Percentiles rank a stretch among this genome's conserved stretches.
Evolutionary conservation across 1,284 basidiomycete species (phyloP).

Genomic region (Flammula alnicola): DNA sequence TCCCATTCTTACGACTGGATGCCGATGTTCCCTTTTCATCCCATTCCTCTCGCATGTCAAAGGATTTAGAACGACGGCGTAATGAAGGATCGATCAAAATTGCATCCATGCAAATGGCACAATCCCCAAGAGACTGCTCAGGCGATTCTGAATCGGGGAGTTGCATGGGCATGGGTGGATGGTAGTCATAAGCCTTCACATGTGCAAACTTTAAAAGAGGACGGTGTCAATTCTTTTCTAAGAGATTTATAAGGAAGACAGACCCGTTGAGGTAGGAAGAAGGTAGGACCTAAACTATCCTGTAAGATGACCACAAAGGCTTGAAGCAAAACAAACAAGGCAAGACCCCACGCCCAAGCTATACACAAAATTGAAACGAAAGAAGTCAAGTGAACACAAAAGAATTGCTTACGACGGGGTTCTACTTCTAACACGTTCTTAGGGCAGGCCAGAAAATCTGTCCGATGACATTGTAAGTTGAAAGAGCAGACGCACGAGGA

Average conservation of each 20-base stretch:
- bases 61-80: constrained; percentile 34
- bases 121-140: constrained; percentile 78
- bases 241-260: constrained; percentile 25
- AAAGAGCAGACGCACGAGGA: neutral
- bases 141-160: constrained; percentile 74
- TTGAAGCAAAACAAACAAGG: constrained; percentile 68
- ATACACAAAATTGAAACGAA: constrained; percentile 8
- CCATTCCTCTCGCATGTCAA: constrained; percentile 32
- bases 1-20: constrained; percentile 26
- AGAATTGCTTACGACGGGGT: constrained; percentile 55
- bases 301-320: constrained; percentile 72
- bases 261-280: constrained; percentile 77
- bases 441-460: constrained; percentile 84
- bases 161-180: constrained; percentile 78
- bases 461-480: constrained; percentile 1
- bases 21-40: constrained; percentile 20
- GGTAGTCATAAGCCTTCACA: constrained; percentile 80
- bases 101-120: constrained; percentile 90
- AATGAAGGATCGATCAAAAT: constrained; percentile 62
- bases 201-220: constrained; percentile 54
- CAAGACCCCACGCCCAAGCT: constrained; percentile 75
- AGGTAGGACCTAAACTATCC: constrained; percentile 78
- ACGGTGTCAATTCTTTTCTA: neutral
- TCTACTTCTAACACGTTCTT: constrained; percentile 85
- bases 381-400: neutral